A percentile compares a stretch with the other conserved stretches of the same genome.
Evolutionary conservation across 2,329 filamentous ascomycete genomes (phyloP).

Genomic region (Fonsecaea monophora): DNA sequence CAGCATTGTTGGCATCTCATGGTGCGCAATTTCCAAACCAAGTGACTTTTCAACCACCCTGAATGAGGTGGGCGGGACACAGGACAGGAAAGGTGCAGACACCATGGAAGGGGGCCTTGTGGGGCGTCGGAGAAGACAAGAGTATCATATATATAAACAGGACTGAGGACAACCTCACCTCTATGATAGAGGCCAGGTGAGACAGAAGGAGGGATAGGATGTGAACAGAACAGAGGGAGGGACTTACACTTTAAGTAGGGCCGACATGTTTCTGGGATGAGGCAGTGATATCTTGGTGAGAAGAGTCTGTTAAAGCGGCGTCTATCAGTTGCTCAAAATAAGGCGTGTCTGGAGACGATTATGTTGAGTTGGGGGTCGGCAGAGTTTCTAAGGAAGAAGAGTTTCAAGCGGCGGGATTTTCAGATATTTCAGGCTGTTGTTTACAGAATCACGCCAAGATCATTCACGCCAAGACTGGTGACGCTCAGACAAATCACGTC

Average conservation of each 20-base stretch:
- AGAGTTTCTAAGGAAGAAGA: background rate
- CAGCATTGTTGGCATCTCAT: background rate
- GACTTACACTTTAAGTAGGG: slow-evolving; percentile 5
- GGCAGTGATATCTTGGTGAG: background rate
- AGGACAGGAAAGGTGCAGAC: background rate
- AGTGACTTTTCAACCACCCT: background rate
- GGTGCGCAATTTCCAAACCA: background rate
- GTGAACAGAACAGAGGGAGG: background rate
- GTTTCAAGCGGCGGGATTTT: background rate
- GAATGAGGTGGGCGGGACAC: background rate
- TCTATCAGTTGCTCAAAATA: background rate
- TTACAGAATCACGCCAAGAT: background rate
- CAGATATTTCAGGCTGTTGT: background rate
- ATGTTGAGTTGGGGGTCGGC: background rate
- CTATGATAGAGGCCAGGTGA: background rate
- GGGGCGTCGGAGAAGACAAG: background rate
- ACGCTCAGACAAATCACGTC: no score
- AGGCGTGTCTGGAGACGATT: background rate
- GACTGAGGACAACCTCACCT: background rate
- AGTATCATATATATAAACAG: background rate
- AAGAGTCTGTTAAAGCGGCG: background rate
- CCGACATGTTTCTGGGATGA: background rate
- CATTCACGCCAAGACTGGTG: no score
- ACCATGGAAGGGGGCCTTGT: background rate
- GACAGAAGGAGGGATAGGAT: background rate